Conservation (phyloP, 2,329 filamentous ascomycete genomes). For the Aspergillus fijiensis region DNA sequence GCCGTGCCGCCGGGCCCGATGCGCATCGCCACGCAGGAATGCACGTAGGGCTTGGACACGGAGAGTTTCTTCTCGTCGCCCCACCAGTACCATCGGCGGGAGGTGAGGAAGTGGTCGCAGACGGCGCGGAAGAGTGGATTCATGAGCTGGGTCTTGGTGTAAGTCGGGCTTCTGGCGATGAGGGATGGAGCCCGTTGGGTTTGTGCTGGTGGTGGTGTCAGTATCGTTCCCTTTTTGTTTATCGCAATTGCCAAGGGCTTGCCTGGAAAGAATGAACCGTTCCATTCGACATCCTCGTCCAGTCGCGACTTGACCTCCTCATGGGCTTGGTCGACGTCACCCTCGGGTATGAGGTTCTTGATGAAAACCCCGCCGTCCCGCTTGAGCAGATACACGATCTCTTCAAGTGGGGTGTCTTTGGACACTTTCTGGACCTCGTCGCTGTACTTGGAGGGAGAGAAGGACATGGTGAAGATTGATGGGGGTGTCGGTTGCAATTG, state of each 20-base stretch:
- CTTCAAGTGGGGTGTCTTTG: constrained; percentile 2
- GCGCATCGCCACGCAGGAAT: constrained; percentile 16
- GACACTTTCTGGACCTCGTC: constrained; percentile 6
- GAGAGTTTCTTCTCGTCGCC: constrained; percentile 28
- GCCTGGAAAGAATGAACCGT: constrained; percentile 1
- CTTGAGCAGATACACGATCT: constrained; percentile 6
- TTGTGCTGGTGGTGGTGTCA: constrained; percentile 5
- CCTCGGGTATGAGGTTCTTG: background rate
- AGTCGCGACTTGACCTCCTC: background rate
- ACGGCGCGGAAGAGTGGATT: constrained; percentile 28
- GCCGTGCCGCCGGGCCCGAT: constrained; percentile 25
- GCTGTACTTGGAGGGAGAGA: background rate
- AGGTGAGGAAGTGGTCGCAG: constrained; percentile 29
- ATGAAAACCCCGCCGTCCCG: constrained; percentile 10
- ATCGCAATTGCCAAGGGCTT: no score
- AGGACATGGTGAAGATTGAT: background rate
- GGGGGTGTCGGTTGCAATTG: background rate
- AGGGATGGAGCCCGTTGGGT: constrained; percentile 10
- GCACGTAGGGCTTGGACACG: constrained; percentile 26
- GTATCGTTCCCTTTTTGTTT: no score
- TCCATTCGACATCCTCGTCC: constrained; percentile 1
- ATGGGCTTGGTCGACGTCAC: constrained; percentile 4
- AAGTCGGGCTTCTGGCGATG: constrained; percentile 8
- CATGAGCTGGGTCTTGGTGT: constrained; percentile 19
- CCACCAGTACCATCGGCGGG: constrained; percentile 29